Evolutionary conservation across 345 rosid genomes (phyloP).

Genomic region (Eucalyptus pauciflora): DNA sequence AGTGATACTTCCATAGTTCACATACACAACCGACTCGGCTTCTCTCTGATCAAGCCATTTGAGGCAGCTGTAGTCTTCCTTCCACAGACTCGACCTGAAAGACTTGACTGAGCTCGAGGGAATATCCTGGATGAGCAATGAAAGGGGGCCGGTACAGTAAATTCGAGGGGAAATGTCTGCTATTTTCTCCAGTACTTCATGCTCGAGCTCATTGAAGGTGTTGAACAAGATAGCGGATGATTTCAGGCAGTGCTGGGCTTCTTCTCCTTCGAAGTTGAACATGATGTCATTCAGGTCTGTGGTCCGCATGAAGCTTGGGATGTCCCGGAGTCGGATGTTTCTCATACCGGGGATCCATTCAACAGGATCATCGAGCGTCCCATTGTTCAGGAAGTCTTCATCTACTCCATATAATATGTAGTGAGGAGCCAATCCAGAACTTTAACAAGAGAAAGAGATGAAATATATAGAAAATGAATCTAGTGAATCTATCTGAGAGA

Average conservation of each 20-base stretch:
- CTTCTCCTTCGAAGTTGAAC: constrained; percentile 2
- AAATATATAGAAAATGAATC: background rate
- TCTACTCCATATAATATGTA: constrained; percentile 4
- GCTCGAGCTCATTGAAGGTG: constrained; percentile 27
- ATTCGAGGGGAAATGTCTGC: constrained; percentile 4
- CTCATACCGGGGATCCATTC: constrained; percentile 32
- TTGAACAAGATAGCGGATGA: constrained; percentile 19
- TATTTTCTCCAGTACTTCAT: constrained; percentile 8
- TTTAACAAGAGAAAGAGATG: background rate
- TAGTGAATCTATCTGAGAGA: background rate
- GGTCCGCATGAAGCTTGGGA: constrained; percentile 15
- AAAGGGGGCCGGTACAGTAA: constrained; percentile 20
- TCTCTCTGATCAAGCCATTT: constrained; percentile 3
- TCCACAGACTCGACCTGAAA: background rate
- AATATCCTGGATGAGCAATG: constrained; percentile 7
- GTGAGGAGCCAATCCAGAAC: background rate
- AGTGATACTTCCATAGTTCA: constrained; percentile 7
- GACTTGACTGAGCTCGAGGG: background rate
- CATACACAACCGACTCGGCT: constrained; percentile 4
- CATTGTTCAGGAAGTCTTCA: constrained; percentile 5
- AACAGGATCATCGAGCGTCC: constrained; percentile 6
- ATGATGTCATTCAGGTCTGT: constrained; percentile 11
- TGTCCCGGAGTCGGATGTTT: constrained; percentile 16
- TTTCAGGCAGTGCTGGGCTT: constrained; percentile 5
- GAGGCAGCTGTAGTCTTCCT: constrained; percentile 1